Evolutionary conservation across 2,329 filamentous ascomycete species (phyloP), one percentile per base, ranked within the genome.

Genomic region (Dothistroma septosporum): DNA sequence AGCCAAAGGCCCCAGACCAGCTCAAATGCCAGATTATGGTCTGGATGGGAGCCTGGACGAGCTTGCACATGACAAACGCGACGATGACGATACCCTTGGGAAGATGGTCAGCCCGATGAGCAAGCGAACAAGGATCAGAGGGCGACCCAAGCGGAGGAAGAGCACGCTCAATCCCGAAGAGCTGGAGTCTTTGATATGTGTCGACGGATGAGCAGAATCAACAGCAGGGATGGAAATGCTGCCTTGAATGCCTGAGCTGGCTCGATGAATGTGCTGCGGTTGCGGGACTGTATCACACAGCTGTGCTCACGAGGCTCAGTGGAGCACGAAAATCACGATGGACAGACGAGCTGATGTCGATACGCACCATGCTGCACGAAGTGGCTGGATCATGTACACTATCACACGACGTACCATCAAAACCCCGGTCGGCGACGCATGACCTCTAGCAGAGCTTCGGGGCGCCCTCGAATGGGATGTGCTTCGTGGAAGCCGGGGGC

Each of bases 131-230:
- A 69, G 78, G 75, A 73, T 82, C 77, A 72, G 79, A 74, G 69
- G 85, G 72, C 73, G 87, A 78, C 77, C 85, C 2, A 87, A 82
- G 61, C 79, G 88, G 70, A 81, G 89, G 70, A 82, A 90, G 72
- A 91, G 88, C 69, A 92, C 89, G 21, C 77, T 93, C 33, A 91
- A 84, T 68, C 86, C 88, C 2, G 88, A 87, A 80, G 90, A 93
- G 75, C 75, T 92, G 70, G 83, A 89, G 75, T 85, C 82, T 49
- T 72, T 90, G 71, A 59, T 75, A 19, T 57, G 55, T 10, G 61
- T 49, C 32, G 58, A 65, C 24, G 62, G 7, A 1, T 53, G 50
- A 53, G 50, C 50, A 21, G 59, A 52, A 16, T 55, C 9, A 24
- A 31, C 16, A 10, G n/a, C n/a, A 35, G 19, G 32, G 12, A 16